These are phyloP conservation scores for Neonectria hederae DNA, from an alignment of 2,329 filamentous ascomycete species.

Conservation along the genomic window DNA sequence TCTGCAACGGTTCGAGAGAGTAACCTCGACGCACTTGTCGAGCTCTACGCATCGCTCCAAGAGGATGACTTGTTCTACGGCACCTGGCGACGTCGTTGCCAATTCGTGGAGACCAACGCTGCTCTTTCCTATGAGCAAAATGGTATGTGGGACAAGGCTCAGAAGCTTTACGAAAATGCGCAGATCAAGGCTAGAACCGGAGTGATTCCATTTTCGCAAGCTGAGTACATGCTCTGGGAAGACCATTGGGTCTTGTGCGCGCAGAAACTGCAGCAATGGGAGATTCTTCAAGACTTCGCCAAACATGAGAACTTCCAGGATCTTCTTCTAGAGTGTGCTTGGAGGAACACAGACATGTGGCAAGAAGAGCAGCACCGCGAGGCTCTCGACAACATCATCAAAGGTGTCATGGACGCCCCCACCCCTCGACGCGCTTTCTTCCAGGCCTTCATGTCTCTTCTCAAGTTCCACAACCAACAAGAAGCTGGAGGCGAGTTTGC, in stretches of 20 bases:
- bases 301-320: constrained; percentile 99
- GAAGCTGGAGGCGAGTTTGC: constrained; percentile 84
- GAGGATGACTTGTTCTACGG: constrained; percentile 99
- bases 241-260: constrained; percentile 99
- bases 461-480: constrained; percentile 92
- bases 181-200: constrained; percentile 97
- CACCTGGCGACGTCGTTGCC: constrained; percentile 92
- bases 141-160: constrained; percentile 99
- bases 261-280: constrained; percentile 98
- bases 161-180: constrained; percentile 94
- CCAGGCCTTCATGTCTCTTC: constrained; percentile 95
- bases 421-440: constrained; percentile 96
- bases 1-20: constrained; percentile 88
- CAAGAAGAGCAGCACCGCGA: constrained; percentile 85
- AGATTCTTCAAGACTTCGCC: constrained; percentile 95
- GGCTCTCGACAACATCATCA: constrained; percentile 90
- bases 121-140: constrained; percentile 98
- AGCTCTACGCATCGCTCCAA: constrained; percentile 88
- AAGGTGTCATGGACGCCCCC: constrained; percentile 96
- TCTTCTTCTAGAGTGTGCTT: constrained; percentile 91
- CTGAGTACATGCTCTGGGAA: constrained; percentile 99
- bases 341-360: constrained; percentile 97
- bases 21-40: constrained; percentile 93
- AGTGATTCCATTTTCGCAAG: constrained; percentile 94
- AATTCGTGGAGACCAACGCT: constrained; percentile 97